Evolutionary conservation across 108 stramenopile genomes (phyloP), one percentile per base, ranked within the genome.

Genomic region (Fragilaria radians): DNA sequence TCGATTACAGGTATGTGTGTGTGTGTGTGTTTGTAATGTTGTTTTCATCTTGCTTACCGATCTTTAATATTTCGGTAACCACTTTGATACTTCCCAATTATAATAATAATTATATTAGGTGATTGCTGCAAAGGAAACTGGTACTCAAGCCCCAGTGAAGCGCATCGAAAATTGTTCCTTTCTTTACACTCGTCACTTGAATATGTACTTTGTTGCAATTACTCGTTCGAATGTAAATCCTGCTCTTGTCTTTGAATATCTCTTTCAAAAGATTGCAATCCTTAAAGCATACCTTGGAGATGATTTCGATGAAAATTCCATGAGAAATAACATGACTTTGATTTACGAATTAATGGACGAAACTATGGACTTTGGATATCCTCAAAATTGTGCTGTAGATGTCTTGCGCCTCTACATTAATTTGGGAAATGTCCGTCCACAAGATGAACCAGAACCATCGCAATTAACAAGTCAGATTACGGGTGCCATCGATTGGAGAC

Each of bases 301-400:
- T 52, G 89, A 96, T 24, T 98, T 99, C 68, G 95, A 96, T 57
- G 97, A 98, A 66, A 91, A 86, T 62, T 75, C 86, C 31, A 85
- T 99, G 76, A 72, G 95, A 42, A 95, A 96, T 71, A 98, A 97
- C 76, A 96, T 99, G 90, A 98, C 99, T 14, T 72, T 99, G 28
- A 89, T 99, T 63, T 98, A 98, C 57, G 99, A 99, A 80, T 82
- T 99, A 48, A 90, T 99, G 81, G 99, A 99, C 54, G 96, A 97
- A 65, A 94, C 95, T 11, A 96, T 98, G 89, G 97, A 98, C 77
- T 98, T 95, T 81, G 97, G 98, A 24, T 97, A 98, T 66, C 98
- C 98, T 21, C 98, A 99, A 84, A 97, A 95, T 64, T 94, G 92
- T 60, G 89, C 96, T 21, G 91, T 99, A 19, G 98, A 99, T 73